Conservation (phyloP, 73 alveolate species). For the Paramecium caudatum region DNA sequence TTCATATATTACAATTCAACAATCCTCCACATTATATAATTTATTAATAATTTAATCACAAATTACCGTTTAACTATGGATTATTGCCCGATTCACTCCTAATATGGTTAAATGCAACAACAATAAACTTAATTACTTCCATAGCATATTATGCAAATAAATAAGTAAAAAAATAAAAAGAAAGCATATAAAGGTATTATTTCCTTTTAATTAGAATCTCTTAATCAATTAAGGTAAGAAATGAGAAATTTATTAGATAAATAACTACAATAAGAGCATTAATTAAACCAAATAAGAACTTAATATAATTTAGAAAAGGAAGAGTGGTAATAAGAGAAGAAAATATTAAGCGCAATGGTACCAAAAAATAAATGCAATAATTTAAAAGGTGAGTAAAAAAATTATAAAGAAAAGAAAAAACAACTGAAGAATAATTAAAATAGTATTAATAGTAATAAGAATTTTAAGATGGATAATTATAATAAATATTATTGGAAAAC, state of each 20-base stretch:
- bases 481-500: background rate
- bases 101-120: background rate
- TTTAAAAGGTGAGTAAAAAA: background rate
- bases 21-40: background rate
- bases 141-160: background rate
- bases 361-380: background rate
- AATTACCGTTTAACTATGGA: background rate
- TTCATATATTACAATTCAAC: background rate
- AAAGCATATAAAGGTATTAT: slow-evolving; percentile 19
- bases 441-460: background rate
- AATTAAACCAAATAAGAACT: background rate
- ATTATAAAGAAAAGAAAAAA: background rate
- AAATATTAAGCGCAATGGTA: background rate
- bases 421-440: background rate
- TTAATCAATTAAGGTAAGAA: background rate
- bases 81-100: background rate
- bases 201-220: background rate
- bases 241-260: slow-evolving; percentile 5
- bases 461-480: background rate
- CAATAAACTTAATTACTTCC: background rate
- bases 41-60: background rate
- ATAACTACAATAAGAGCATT: background rate
- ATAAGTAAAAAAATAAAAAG: background rate
- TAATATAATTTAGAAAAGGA: background rate
- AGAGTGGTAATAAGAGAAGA: background rate